phyloP scores from a whole-genome alignment of 148 eudicot genomes.

The Vaccinium vitisidaea region DNA sequence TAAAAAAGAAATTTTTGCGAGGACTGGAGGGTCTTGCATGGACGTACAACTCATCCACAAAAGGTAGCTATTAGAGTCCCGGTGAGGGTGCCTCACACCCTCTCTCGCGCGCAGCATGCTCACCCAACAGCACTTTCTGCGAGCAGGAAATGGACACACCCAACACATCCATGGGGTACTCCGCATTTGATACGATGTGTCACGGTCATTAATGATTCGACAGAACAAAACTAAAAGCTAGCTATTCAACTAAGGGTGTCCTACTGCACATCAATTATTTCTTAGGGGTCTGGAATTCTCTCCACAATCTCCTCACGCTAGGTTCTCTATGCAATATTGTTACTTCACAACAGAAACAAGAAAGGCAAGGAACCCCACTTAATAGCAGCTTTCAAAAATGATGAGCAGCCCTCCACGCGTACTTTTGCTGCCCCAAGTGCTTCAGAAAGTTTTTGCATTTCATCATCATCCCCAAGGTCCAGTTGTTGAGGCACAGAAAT shows the following conservation, averaged over 20 bases:
- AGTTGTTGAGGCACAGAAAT: conserved; percentile 69
- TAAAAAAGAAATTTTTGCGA: not conserved
- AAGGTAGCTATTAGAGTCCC: not conserved
- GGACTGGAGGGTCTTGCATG: not conserved
- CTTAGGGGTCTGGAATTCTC: not conserved
- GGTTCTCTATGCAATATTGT: not conserved
- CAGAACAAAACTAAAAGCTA: not conserved
- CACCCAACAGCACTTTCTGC: not conserved
- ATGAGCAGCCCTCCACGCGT: conserved; percentile 85
- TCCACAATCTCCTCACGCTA: not conserved
- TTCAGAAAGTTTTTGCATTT: conserved; percentile 81
- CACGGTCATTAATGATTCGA: not conserved
- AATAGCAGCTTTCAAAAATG: conserved; percentile 82
- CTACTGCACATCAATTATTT: not conserved
- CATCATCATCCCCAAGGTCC: conserved; percentile 71
- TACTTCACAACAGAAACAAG: not conserved
- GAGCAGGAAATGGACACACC: not conserved
- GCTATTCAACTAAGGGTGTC: not conserved
- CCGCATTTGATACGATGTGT: not conserved
- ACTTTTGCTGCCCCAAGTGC: conserved; percentile 83
- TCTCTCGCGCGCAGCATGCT: not conserved
- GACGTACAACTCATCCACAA: not conserved
- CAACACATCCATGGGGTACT: not conserved
- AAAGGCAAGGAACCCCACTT: conserved; percentile 43
- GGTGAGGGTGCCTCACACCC: not conserved